Base-by-base conservation (phyloP, 805 yeast genomes). In the Ogataea zsoltii region DNA sequence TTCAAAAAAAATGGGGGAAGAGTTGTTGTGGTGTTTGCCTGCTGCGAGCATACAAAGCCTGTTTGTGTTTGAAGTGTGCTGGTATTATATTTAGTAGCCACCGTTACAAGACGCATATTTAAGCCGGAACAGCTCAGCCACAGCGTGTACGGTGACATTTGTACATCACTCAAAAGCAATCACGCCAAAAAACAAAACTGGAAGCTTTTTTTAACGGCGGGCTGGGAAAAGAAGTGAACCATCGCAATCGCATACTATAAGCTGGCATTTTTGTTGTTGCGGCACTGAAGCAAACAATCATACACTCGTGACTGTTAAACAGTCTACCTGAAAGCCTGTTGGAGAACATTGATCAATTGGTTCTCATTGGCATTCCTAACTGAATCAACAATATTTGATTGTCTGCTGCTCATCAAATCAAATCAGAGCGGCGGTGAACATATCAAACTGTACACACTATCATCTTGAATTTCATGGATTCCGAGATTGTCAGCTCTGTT, bases 241-340 rank as follows among this genome's bases (percentile, higher is more conserved):
- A 4, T n/a, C 14, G 40, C 40, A 37, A 37, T 26, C 40, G 13
- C 40, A 37, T 26, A 25, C 25, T 28, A 15, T 16, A 26, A 16
- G 40, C 40, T 26, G 40, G 40, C 13, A 14, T 28, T 21, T 37
- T 37, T 28, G 14, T 37, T 37, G 28, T 37, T 12, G 40, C 40
- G 32, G 40, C 3, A 28, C 31, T 13, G 11, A 28, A 28, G 11
- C 14, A 28, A 28, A 28, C n/a, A 6, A 4, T 11, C 31, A 28
- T 7, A 12, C 31, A 4, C 31, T 13, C 14, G n/a, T n/a, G 14
- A 28, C 14, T 4, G 31, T 4, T 28, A 13, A 28, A 28, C 14
- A 13, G 31, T 12, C 31, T 12, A 28, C 11, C 11, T 6, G 13
- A 28, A 28, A 11, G 14, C 13, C 14, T 5, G 5, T 28, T 28